Conservation (phyloP, 2,329 filamentous ascomycete genomes). For the Mollisia scopiformis region DNA sequence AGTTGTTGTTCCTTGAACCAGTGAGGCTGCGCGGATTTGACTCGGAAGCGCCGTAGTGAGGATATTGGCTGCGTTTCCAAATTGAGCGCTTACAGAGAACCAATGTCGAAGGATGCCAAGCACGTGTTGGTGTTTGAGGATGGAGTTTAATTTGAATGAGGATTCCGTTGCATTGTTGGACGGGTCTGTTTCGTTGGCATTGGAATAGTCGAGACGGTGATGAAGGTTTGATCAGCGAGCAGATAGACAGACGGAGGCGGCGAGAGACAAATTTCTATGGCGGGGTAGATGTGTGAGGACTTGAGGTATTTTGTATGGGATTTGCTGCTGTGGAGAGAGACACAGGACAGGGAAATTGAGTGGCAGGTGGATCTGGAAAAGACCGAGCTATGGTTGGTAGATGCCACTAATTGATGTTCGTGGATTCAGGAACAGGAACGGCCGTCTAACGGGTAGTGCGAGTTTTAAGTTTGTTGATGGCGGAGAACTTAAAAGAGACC, state of each 20-base stretch:
- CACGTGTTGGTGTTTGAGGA: constrained; percentile 19
- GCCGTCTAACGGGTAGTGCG: not conserved
- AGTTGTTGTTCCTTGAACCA: constrained; percentile 19
- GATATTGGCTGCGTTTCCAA: constrained; percentile 13
- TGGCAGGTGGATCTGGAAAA: constrained; percentile 1
- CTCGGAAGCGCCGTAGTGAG: constrained; percentile 21
- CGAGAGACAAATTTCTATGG: constrained; percentile 6
- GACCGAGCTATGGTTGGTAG: not conserved
- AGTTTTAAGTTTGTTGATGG: too few relatives aligned
- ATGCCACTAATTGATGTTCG: not conserved
- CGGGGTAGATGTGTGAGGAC: too few relatives aligned
- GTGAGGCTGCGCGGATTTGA: constrained; percentile 8
- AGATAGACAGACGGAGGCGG: not conserved
- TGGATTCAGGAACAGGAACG: not conserved
- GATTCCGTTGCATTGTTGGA: constrained; percentile 7
- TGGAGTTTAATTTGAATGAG: constrained; percentile 1
- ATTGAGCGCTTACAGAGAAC: constrained; percentile 15
- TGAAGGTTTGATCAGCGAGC: constrained; percentile 15
- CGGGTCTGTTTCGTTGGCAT: constrained; percentile 15
- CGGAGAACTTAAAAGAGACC: not conserved
- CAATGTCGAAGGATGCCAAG: constrained; percentile 5
- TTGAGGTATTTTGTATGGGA: too few relatives aligned
- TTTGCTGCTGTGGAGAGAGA: constrained; percentile 1
- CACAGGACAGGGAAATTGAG: constrained; percentile 6
- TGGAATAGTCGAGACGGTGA: constrained; percentile 8